A percentile compares a stretch with the other conserved stretches of the same genome.
Conservation (phyloP, 2,329 filamentous ascomycete species). For the Scortechinia acanthostroma region DNA sequence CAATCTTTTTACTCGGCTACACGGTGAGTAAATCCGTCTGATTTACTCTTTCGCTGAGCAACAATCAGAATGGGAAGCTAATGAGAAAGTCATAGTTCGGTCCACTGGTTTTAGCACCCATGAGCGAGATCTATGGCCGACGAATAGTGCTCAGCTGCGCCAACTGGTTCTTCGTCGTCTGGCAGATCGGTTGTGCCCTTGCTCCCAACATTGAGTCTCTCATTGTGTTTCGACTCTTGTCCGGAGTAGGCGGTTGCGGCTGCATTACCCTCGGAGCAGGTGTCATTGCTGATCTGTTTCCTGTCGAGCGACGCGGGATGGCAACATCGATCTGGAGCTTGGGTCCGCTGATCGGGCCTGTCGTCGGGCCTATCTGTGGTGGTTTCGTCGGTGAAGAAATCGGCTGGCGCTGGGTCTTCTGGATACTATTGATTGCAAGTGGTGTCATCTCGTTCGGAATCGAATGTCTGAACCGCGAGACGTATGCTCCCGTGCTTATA, state of each 20-base stretch:
- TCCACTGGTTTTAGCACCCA: constrained; percentile 45
- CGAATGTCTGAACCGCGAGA: constrained; percentile 33
- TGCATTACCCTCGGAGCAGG: constrained; percentile 45
- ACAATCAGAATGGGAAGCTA: not conserved
- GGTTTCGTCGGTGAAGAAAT: constrained; percentile 38
- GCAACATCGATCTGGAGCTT: constrained; percentile 42
- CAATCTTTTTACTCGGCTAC: constrained; percentile 55
- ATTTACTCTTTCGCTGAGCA: not conserved
- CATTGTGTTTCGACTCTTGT: constrained; percentile 50
- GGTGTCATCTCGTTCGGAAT: constrained; percentile 22
- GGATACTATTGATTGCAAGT: constrained; percentile 40
- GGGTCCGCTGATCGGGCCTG: constrained; percentile 32
- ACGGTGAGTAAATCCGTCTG: too few species aligned
- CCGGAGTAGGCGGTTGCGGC: constrained; percentile 48
- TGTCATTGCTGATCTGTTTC: constrained; percentile 45
- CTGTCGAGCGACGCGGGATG: constrained; percentile 32
- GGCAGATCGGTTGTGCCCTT: constrained; percentile 58
- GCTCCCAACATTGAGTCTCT: constrained; percentile 42
- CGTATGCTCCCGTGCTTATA: constrained; percentile 40
- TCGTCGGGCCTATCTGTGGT: constrained; percentile 35
- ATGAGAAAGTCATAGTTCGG: constrained; percentile 18
- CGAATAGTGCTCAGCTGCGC: constrained; percentile 43
- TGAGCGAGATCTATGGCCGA: constrained; percentile 61
- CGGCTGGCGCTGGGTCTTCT: constrained; percentile 43
- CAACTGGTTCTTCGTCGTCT: constrained; percentile 53